phyloP scores from a whole-genome alignment of 768 basidiomycete genomes.

The Vishniacozyma victoriae region DNA sequence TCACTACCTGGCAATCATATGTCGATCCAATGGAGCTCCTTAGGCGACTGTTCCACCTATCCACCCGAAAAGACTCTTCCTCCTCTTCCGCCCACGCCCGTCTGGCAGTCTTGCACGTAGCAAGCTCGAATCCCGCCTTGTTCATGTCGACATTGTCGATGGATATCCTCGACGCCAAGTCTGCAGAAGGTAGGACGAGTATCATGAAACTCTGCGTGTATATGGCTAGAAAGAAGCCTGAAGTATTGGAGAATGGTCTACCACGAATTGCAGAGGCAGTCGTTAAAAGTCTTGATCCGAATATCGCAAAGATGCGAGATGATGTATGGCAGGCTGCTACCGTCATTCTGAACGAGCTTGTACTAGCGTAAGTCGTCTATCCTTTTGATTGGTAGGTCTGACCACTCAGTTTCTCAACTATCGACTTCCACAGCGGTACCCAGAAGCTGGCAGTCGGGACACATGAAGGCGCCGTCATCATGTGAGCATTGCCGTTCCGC shows the following conservation, averaged over 20 bases:
- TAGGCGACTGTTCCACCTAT: constrained; percentile 72
- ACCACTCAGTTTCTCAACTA: constrained; percentile 66
- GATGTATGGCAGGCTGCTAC: constrained; percentile 86
- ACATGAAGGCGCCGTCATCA: constrained; percentile 74
- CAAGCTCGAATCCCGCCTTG: constrained; percentile 70
- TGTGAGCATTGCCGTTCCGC: constrained; percentile 20
- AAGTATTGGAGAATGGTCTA: constrained; percentile 74
- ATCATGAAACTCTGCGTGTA: constrained; percentile 91
- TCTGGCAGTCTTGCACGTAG: constrained; percentile 75
- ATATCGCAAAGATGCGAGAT: constrained; percentile 59
- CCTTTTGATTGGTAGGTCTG: not conserved
- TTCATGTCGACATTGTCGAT: constrained; percentile 91
- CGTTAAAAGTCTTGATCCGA: constrained; percentile 92
- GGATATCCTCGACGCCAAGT: constrained; percentile 70
- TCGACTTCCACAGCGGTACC: constrained; percentile 83
- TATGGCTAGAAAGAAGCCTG: constrained; percentile 85
- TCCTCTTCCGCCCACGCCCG: constrained; percentile 68
- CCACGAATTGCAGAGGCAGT: constrained; percentile 88
- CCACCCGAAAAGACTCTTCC: constrained; percentile 53
- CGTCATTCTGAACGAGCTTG: constrained; percentile 89
- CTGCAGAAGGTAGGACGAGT: constrained; percentile 65
- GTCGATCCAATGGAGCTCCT: constrained; percentile 83
- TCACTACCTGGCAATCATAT: constrained; percentile 90
- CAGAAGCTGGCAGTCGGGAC: constrained; percentile 92
- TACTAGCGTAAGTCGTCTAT: constrained; percentile 63